phyloP scores from a whole-genome alignment of 441 rosid genomes.

The Manihot esculenta region DNA sequence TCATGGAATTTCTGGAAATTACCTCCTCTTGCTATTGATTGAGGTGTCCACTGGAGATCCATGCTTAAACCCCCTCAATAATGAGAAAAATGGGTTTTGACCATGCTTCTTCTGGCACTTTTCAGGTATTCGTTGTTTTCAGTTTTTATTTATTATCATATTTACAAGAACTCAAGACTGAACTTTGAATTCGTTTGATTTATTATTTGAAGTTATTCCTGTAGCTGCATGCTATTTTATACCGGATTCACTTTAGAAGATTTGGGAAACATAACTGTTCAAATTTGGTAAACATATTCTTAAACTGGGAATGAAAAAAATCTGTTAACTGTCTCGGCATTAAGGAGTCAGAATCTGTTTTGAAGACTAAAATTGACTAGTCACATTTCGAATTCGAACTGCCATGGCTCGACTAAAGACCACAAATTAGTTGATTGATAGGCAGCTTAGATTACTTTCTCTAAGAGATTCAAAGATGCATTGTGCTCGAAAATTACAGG shows the following conservation, averaged over 20 bases:
- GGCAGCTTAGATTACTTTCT: not conserved
- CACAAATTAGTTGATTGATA: not conserved
- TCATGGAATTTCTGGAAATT: slow-evolving; percentile 95
- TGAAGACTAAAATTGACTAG: not conserved
- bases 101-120: slow-evolving; percentile 18
- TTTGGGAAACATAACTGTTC: not conserved
- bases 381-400: not conserved
- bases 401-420: not conserved
- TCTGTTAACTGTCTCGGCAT: not conserved
- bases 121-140: slow-evolving; percentile 29
- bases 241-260: not conserved
- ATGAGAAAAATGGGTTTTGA: slow-evolving; percentile 9
- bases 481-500: slow-evolving; percentile 24
- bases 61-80: slow-evolving; percentile 2
- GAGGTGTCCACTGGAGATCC: slow-evolving; percentile 17
- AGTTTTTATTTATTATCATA: not conserved
- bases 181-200: not conserved
- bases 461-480: not conserved
- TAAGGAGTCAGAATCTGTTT: not conserved
- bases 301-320: not conserved
- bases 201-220: not conserved
- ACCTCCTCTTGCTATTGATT: slow-evolving; percentile 57
- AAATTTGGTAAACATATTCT: not conserved
- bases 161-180: not conserved
- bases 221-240: not conserved